A percentile compares a stretch with the other conserved stretches of the same genome.
Evolutionary conservation across 176 grass and related monocot genomes (phyloP).

Genomic region (Rhynchospora pubera): DNA sequence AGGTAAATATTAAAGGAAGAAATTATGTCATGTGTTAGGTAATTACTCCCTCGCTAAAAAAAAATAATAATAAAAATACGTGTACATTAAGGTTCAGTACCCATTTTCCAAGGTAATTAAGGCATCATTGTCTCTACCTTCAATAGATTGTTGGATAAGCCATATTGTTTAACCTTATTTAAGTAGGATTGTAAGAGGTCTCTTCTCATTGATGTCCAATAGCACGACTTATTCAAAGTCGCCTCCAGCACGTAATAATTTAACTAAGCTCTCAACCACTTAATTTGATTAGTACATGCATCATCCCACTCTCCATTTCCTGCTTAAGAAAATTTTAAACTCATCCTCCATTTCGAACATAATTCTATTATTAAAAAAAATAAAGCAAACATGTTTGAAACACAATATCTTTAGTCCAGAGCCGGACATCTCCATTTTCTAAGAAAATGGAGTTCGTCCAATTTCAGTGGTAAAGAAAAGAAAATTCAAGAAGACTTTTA

Average conservation of each 20-base stretch:
- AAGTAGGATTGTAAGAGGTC: background rate
- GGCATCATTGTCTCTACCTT: background rate
- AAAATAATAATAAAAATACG: too few species aligned
- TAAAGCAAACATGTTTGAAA: too few species aligned
- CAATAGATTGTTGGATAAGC: background rate
- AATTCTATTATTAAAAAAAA: background rate
- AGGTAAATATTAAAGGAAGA: too few species aligned
- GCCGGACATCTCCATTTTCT: too few species aligned
- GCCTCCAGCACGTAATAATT: background rate
- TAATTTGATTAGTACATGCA: background rate
- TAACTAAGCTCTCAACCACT: slow-evolving; percentile 13
- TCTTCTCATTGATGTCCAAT: background rate
- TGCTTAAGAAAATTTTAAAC: too few species aligned
- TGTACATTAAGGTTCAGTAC: background rate
- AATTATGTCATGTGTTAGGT: too few species aligned
- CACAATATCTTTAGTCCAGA: too few species aligned
- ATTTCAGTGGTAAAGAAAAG: background rate
- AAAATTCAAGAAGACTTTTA: slow-evolving; percentile 8
- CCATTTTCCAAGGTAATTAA: background rate
- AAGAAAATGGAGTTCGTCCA: background rate
- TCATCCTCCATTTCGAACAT: background rate
- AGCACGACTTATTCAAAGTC: background rate
- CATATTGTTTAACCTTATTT: background rate
- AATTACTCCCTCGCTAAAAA: too few species aligned
- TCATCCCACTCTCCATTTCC: too few species aligned